These are phyloP conservation scores for Acanthochlamys bracteata DNA, from an alignment of 106 monocot species.

Conservation along the genomic window DNA sequence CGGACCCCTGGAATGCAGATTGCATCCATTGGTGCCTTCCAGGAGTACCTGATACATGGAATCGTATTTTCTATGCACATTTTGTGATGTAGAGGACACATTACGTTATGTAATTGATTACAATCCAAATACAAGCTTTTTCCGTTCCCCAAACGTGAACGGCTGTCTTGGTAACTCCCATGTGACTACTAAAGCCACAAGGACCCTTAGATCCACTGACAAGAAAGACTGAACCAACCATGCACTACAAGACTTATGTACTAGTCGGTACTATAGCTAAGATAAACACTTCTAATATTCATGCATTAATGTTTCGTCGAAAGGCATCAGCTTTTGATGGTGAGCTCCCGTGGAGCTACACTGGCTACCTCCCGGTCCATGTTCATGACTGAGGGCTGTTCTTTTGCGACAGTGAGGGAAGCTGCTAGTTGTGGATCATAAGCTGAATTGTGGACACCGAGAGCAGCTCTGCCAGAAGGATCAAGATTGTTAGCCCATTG, in stretches of 20 bases:
- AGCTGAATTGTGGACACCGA: constrained; percentile 6
- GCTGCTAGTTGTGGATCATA: neutral
- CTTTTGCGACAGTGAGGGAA: neutral
- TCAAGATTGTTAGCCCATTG: constrained; percentile 24
- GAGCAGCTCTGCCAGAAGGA: constrained; percentile 10
- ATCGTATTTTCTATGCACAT: constrained; percentile 48
- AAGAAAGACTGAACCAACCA: neutral
- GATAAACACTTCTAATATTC: neutral
- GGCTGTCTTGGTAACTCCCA: too few species aligned
- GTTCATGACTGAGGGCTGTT: neutral
- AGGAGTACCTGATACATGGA: constrained; percentile 73
- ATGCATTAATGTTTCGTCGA: neutral
- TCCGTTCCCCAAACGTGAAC: too few species aligned
- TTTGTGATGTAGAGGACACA: constrained; percentile 12
- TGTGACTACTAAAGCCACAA: neutral
- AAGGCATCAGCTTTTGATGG: neutral
- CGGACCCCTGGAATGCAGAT: constrained; percentile 38
- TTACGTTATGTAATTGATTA: too few species aligned
- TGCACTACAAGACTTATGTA: neutral
- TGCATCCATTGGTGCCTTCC: constrained; percentile 82
- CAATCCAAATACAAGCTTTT: too few species aligned
- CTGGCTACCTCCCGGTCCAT: neutral
- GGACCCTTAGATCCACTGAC: neutral
- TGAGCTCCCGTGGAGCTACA: neutral
- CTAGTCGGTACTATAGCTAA: neutral